Base-by-base conservation (phyloP, 495 filamentous ascomycete genomes). In the Penicillium bialowiezense region DNA sequence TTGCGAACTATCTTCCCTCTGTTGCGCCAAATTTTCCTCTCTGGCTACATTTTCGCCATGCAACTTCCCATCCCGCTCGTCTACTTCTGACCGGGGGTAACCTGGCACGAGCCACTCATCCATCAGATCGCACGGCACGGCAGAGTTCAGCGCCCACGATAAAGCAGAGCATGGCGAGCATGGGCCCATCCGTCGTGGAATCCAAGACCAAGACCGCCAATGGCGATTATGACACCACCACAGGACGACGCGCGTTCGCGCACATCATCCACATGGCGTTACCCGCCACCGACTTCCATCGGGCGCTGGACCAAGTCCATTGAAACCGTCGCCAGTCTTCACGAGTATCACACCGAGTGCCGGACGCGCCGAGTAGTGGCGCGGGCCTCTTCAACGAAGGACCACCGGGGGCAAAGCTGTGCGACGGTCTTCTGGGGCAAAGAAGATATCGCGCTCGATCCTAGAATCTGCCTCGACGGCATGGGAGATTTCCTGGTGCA, bases 381-480 rank as follows among this genome's bases (percentile, higher is more conserved):
- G 59, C 62, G 1, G 71, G 70, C 1, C 41, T 81, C 12, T 75
- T 78, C 44, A 69, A 77, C 18, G 71, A 77, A 13, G 68, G 68
- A 0, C 65, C 70, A 5, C 50, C 61, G 5, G 75, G 78, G 0
- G 56, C 64, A 76, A 74, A 42, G 70, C 73, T 19, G 60, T 18
- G 62, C 75, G 6, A 82, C 78, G 14, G 51, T 82, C n/a, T 47
- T 82, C 19, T 77, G 75, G 68, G 79, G 80, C n/a, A 54, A 69
- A 55, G 51, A 69, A 19, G 78, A 82, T 50, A 36, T 58, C 34
- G 71, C 71, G 13, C 52, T 75, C 10, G 60, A 69, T 29, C 54
- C 46, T 18, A 59, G 58, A n/a, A 52, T 76, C 17, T 72, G 68
- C 37, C 55, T 76, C 13, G 67, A 70, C 52, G 73, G 73, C 0